Evolutionary conservation across 441 rosid species (phyloP), one percentile per base, ranked within the genome.

Genomic region (Pelargonium citronellum): DNA sequence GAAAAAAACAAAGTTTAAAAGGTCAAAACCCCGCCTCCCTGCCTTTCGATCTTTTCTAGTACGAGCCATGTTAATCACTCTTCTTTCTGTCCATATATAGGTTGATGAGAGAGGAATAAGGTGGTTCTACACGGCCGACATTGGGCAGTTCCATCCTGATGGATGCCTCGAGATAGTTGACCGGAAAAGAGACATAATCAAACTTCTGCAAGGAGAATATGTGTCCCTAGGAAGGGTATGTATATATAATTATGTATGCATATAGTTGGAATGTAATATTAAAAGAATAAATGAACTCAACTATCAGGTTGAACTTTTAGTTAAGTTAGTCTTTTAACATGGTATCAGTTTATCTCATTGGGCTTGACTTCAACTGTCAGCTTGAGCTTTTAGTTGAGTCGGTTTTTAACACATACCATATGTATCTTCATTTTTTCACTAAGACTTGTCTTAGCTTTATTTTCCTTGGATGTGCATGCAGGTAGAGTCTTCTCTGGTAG

Each of bases 91-190:
- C 34, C 7, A 9, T 37, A 5, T 37, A 37, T 19, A 95, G 99
- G 96, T 88, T 71, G 98, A 95, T 74, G 95, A 86, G 81, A 91
- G 80, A 75, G 96, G 95, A 67, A 87, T 89, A 92, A 84, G 83
- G 79, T 95, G 99, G 98, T 95, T 95, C 86, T 92, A 88, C 78
- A 87, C 98, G 2, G 98, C 96, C 22, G 99, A 95, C 72, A 80
- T 95, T 6, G 99, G 99, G 72, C 89, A 74, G 77, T 80, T 95
- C 77, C 98, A 95, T 62, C 43, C 90, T 10, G 99, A 95, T 77
- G 98, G 98, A 49, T 95, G 99, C 80, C 95, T 95, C 44, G 98
- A 95, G 89, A 95, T 95, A 66, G 81, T 91, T 78, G 98, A 95
- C 78, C 89, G 98, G 1, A 95, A 91, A 71, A 95, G 91, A 74